Evolutionary conservation across 2,329 filamentous ascomycete genomes (phyloP), one percentile per base, ranked within the genome.

Genomic region (Cryphonectria parasitica): DNA sequence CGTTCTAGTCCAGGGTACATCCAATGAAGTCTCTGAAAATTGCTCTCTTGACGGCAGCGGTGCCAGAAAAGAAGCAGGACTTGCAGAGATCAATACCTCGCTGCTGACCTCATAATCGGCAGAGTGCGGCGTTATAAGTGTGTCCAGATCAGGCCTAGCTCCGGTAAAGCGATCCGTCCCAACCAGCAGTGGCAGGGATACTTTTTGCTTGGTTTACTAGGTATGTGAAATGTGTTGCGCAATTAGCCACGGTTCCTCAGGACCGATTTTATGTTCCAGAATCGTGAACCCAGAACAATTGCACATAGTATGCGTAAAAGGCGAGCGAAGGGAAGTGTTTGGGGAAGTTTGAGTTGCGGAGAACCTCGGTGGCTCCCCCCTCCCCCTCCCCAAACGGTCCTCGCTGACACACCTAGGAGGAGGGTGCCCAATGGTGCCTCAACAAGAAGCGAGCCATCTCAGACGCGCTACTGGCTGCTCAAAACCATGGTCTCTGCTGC

Each of bases 91-190:
- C 63, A 72, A 66, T 64, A 49, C 56, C 43, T 66, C 65, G 45
- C 45, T 45, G 19, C 58, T 49, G 36, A 64, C 66, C 62, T 72
- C 56, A 36, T 63, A 66, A 10, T 34, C 58, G 71, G 65, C 69
- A 66, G 71, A 63, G 65, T 15, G 54, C 58, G 15, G 66, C n/a
- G 56, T 62, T 52, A 56, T 64, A 54, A 52, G 66, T 31, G 34
- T 45, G 66, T 41, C 71, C 66, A 31, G 17, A 56, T 72, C 64
- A 17, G 63, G 69, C 56, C 43, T 72, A 72, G 71, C 45, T 41
- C 69, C 69, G 71, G 71, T 64, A 68, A 63, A 68, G 64, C 69
- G 71, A 62, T 63, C 71, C 71, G 69, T 64, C 65, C 28, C 54
- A 64, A 70, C 60, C 66, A 69, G 49, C 60, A 66, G 49, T 28